phyloP scores from a whole-genome alignment of 441 rosid genomes.

The Jatropha podagrica region DNA sequence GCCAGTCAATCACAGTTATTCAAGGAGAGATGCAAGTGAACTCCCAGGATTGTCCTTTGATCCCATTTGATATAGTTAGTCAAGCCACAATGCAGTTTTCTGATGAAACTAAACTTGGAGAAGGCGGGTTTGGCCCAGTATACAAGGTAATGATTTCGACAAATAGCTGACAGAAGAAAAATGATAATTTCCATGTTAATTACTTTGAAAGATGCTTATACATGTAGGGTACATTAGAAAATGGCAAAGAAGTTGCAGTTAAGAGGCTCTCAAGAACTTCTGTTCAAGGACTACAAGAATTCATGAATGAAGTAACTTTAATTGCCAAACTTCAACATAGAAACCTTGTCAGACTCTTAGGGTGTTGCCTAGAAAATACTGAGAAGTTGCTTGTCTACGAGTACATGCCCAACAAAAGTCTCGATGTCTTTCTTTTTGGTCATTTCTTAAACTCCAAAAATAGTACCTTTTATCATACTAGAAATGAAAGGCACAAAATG shows the following conservation, averaged over 20 bases:
- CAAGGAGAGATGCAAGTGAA: not conserved
- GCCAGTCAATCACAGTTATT: constrained; percentile 1
- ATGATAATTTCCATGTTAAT: no score
- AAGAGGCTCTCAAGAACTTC: constrained; percentile 6
- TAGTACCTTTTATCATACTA: no score
- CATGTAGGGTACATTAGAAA: not conserved
- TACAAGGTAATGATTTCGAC: not conserved
- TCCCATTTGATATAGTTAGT: not conserved
- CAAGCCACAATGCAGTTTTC: constrained; percentile 19
- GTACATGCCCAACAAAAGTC: not conserved
- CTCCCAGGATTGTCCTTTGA: constrained; percentile 20
- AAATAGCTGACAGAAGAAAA: no score
- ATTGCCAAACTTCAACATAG: not conserved
- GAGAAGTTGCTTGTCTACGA: constrained; percentile 5
- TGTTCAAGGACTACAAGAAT: not conserved
- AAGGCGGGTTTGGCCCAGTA: constrained; percentile 36
- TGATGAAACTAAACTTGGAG: constrained; percentile 26
- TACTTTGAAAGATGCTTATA: not conserved
- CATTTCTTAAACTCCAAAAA: not conserved
- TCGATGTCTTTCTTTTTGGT: constrained; percentile 4
- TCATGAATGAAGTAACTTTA: constrained; percentile 3
- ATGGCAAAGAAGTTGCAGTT: constrained; percentile 1
- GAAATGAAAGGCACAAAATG: not conserved
- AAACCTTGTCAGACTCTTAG: constrained; percentile 1
- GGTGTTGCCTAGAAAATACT: not conserved